These are phyloP conservation scores for Phaeoacremonium minimum DNA, from an alignment of 2,329 filamentous ascomycete species.

Conservation along the genomic window DNA sequence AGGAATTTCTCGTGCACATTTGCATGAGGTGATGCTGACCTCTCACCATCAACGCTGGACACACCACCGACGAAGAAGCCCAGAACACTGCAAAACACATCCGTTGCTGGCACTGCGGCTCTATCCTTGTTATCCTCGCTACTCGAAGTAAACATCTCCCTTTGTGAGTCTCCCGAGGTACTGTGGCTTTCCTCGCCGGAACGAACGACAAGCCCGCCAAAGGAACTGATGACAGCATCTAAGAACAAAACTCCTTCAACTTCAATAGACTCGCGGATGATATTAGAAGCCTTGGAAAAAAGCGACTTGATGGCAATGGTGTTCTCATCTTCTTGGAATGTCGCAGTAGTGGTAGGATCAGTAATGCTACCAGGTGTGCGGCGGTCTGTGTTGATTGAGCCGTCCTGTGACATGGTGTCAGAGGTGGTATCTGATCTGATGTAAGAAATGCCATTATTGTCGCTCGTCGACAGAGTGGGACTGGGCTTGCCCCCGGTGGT, in stretches of 20 bases:
- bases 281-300: slow-evolving; percentile 36
- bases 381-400: not conserved
- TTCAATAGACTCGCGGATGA: slow-evolving; percentile 36
- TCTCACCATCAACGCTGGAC: slow-evolving; percentile 26
- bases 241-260: slow-evolving; percentile 32
- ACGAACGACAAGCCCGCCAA: slow-evolving; percentile 20
- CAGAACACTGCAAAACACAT: slow-evolving; percentile 23
- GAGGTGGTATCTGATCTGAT: not conserved
- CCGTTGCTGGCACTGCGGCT: too few species aligned
- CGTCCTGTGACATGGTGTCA: not conserved
- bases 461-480: not conserved
- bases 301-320: not conserved
- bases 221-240: slow-evolving; percentile 24
- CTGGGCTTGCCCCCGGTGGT: not conserved
- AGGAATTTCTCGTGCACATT: slow-evolving; percentile 34
- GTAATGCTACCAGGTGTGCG: not conserved
- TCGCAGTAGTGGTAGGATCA: not conserved
- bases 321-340: too few species aligned
- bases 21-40: slow-evolving; percentile 6
- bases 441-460: not conserved
- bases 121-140: too few species aligned
- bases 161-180: too few species aligned
- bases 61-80: slow-evolving; percentile 29
- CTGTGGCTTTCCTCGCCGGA: too few species aligned
- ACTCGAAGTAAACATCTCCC: too few species aligned